Conservation (phyloP, 2,329 filamentous ascomycete species). For the Pyricularia sp. region DNA sequence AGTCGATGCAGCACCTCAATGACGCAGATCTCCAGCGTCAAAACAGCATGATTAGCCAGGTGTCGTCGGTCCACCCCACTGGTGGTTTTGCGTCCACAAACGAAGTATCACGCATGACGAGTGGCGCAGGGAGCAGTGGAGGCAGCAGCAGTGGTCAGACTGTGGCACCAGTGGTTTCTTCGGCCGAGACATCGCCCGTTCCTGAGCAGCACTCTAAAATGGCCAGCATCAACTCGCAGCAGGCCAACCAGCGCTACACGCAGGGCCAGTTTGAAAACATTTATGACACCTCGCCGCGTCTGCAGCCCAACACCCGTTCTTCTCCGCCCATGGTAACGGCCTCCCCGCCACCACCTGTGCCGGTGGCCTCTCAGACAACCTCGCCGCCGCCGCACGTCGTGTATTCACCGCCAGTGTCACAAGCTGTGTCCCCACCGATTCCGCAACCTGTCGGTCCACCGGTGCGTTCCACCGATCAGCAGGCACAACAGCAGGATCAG, state of each 20-base stretch:
- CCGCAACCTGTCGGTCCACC: not conserved
- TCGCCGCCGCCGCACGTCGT: not conserved
- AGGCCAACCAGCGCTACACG: constrained; percentile 8
- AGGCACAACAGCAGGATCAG: not conserved
- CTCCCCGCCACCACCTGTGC: not conserved
- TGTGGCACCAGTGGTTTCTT: not conserved
- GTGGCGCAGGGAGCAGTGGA: not conserved
- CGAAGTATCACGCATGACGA: constrained; percentile 1
- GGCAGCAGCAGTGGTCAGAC: not conserved
- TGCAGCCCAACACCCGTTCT: not conserved
- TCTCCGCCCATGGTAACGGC: not conserved
- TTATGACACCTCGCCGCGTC: constrained; percentile 15
- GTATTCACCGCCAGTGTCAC: not conserved
- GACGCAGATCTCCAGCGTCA: constrained; percentile 11
- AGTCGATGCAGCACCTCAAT: constrained; percentile 2
- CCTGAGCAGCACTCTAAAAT: constrained; percentile 1
- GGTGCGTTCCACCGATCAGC: not conserved
- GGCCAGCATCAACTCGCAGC: constrained; percentile 5
- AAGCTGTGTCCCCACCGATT: not conserved
- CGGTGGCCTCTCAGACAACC: not conserved
- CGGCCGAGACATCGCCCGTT: not conserved
- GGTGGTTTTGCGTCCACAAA: not conserved
- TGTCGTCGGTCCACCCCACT: constrained; percentile 11
- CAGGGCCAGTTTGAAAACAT: constrained; percentile 16
- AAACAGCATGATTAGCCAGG: constrained; percentile 14